Evolutionary conservation across 495 filamentous ascomycete genomes (phyloP).

Genomic region (Collariella sp.): DNA sequence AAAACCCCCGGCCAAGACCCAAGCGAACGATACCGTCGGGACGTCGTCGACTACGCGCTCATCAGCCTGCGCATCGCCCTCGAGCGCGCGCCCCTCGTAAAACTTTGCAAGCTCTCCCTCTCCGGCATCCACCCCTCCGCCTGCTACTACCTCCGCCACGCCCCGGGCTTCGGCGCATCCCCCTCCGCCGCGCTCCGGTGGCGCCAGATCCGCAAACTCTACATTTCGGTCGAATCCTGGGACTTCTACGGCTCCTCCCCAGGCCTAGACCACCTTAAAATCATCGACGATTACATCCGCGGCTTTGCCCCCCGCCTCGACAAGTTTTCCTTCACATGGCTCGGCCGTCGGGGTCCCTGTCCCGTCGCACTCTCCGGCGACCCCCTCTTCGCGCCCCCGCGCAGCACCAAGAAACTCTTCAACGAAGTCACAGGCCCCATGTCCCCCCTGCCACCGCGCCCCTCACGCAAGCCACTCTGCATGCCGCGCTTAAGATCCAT

Average conservation of each 20-base stretch:
- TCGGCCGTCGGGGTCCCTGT: constrained; percentile 55
- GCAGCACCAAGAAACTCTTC: constrained; percentile 42
- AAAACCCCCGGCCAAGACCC: constrained; percentile 61
- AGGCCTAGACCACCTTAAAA: constrained; percentile 62
- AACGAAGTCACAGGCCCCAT: constrained; percentile 47
- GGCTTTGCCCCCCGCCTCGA: constrained; percentile 52
- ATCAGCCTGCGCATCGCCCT: constrained; percentile 70
- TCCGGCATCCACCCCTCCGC: constrained; percentile 58
- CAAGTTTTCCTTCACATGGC: constrained; percentile 62
- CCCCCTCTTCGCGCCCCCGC: constrained; percentile 48
- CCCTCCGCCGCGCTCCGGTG: constrained; percentile 57
- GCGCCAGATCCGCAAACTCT: constrained; percentile 61
- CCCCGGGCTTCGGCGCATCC: constrained; percentile 55
- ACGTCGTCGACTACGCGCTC: constrained; percentile 72
- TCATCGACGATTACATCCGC: constrained; percentile 64
- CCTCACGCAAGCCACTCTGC: constrained; percentile 39
- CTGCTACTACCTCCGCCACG: constrained; percentile 59
- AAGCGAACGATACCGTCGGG: constrained; percentile 58
- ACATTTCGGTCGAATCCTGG: constrained; percentile 58
- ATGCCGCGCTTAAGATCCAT: constrained; percentile 54
- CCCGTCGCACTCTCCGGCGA: constrained; percentile 59
- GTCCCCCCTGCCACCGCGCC: constrained; percentile 40
- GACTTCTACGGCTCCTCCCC: constrained; percentile 45
- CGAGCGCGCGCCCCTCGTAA: constrained; percentile 53
- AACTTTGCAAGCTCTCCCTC: constrained; percentile 55